These are phyloP conservation scores for Phalaenopsis equestris DNA, from an alignment of 106 monocot genomes.

Conservation along the genomic window DNA sequence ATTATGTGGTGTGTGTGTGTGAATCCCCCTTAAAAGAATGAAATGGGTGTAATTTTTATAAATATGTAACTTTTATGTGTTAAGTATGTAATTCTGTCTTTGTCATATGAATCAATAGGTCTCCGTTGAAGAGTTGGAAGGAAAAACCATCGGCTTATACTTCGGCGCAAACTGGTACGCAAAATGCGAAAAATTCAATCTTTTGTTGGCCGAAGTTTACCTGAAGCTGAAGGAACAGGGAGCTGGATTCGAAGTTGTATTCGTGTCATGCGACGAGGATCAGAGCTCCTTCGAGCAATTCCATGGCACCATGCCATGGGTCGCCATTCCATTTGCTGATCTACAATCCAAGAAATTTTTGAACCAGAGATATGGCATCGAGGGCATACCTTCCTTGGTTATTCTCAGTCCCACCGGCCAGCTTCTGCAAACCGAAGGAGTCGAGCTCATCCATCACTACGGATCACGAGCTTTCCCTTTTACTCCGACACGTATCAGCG, in stretches of 20 bases:
- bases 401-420: constrained; percentile 28
- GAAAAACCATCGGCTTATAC: constrained; percentile 35
- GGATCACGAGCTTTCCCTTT: constrained; percentile 34
- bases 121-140: constrained; percentile 24
- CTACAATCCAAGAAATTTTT: constrained; percentile 28
- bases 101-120: constrained; percentile 20
- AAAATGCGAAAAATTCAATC: constrained; percentile 45
- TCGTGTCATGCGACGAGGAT: constrained; percentile 48
- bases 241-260: constrained; percentile 34
- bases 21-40: too few species aligned
- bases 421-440: constrained; percentile 18
- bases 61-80: too few species aligned
- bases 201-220: constrained; percentile 25
- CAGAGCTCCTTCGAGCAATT: constrained; percentile 37
- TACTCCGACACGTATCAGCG: constrained; percentile 24
- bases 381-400: constrained; percentile 42
- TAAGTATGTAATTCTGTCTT: too few species aligned
- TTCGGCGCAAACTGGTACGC: constrained; percentile 49
- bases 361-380: constrained; percentile 28
- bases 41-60: too few species aligned
- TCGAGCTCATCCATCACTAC: constrained; percentile 28
- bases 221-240: constrained; percentile 26
- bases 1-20: too few species aligned
- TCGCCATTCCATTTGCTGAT: constrained; percentile 36
- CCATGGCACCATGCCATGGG: constrained; percentile 47